phyloP scores from a whole-genome alignment of 1,139 yeast genomes.

The Saccharomyces hybrid region DNA sequence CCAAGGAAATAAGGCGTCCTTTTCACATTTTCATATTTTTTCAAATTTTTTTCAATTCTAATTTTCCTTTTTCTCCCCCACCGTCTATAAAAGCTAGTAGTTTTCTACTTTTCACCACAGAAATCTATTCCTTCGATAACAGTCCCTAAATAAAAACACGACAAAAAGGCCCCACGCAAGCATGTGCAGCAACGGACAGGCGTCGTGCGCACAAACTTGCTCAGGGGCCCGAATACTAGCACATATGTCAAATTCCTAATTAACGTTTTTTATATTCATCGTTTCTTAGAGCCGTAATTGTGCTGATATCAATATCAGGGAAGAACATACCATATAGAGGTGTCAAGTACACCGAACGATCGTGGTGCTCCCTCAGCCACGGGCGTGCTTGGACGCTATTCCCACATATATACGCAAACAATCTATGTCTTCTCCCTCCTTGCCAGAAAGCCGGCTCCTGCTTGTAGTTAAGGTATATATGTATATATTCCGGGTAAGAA shows the following conservation, averaged over 20 bases:
- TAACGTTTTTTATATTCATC: slow-evolving; percentile 16
- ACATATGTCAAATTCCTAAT: slow-evolving; percentile 32
- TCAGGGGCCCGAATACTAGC: slow-evolving; percentile 10
- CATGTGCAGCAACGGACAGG: not conserved
- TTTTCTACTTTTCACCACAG: not conserved
- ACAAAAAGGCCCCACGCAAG: not conserved
- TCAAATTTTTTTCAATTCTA: not conserved
- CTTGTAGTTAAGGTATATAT: not conserved
- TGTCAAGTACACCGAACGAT: not conserved
- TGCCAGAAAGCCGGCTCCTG: not conserved
- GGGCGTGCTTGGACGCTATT: not conserved
- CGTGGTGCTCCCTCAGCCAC: not conserved
- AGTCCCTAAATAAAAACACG: not conserved
- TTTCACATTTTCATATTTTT: not conserved
- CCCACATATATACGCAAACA: not conserved
- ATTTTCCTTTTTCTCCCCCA: not conserved
- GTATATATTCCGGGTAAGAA: not conserved
- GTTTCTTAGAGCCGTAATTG: slow-evolving; percentile 29
- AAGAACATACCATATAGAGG: not conserved
- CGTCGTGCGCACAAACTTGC: not conserved
- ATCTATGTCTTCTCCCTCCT: not conserved
- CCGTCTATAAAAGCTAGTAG: not conserved
- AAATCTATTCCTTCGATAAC: not conserved
- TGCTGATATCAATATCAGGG: slow-evolving; percentile 21
- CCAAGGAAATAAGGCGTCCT: not conserved